These are phyloP conservation scores for Aureoboletus auriporus DNA, from an alignment of 768 basidiomycete species.

Conservation along the genomic window DNA sequence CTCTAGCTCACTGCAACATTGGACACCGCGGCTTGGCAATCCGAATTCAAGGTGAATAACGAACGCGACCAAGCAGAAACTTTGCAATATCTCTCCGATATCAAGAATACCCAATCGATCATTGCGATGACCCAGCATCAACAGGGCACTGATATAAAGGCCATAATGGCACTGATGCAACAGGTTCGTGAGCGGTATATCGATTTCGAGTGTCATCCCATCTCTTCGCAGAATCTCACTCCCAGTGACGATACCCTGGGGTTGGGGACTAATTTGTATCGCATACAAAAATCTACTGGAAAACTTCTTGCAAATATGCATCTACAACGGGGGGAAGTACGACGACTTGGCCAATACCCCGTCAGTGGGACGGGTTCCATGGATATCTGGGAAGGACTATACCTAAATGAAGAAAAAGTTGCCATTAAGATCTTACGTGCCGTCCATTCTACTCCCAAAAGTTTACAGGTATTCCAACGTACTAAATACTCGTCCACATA, in stretches of 20 bases:
- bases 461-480: conserved; percentile 34
- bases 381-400: conserved; percentile 55
- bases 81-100: conserved; percentile 39
- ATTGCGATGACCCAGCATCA: conserved; percentile 31
- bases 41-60: conserved; percentile 35
- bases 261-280: conserved; percentile 46
- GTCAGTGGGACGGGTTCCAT: conserved; percentile 49
- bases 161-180: conserved; percentile 51
- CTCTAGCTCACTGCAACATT: conserved; percentile 42
- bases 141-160: conserved; percentile 32
- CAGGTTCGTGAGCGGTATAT: conserved; percentile 27
- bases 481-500: background rate
- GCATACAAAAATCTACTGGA: conserved; percentile 43
- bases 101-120: conserved; percentile 38
- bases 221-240: conserved; percentile 16
- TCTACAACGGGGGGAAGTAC: conserved; percentile 50
- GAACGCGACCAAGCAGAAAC: conserved; percentile 43
- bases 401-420: conserved; percentile 51
- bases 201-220: conserved; percentile 5
- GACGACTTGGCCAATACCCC: conserved; percentile 44
- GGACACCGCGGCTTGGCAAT: conserved; percentile 48
- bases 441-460: conserved; percentile 44
- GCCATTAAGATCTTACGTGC: conserved; percentile 55
- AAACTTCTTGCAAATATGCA: conserved; percentile 48
- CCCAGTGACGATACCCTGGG: conserved; percentile 33